Evolutionary conservation across 257 asterid genomes (phyloP).

Genomic region (Anisodus acutangulus): DNA sequence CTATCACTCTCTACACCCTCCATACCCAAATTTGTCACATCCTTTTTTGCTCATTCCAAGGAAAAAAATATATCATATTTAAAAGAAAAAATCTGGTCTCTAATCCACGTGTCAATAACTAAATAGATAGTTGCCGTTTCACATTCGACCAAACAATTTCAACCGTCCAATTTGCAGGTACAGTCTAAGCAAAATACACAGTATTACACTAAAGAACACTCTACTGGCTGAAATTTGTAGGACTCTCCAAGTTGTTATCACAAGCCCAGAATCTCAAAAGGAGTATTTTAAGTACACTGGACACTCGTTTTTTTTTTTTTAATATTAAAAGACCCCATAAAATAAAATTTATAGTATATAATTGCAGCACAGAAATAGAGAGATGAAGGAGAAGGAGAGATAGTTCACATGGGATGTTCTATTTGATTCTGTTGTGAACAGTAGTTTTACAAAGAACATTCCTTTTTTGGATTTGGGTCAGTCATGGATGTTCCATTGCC

Average conservation of each 20-base stretch:
- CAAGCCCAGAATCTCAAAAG: constrained; percentile 33
- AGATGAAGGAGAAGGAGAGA: constrained; percentile 20
- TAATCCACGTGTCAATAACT: constrained; percentile 23
- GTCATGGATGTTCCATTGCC: constrained; percentile 75
- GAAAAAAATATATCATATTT: background rate
- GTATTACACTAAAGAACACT: background rate
- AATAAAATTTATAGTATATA: background rate
- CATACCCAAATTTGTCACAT: background rate
- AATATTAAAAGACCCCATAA: background rate
- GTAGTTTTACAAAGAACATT: background rate
- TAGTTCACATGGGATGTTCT: constrained; percentile 32
- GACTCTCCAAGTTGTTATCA: constrained; percentile 27
- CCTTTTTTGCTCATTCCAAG: background rate
- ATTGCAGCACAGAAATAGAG: constrained; percentile 21
- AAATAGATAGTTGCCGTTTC: background rate
- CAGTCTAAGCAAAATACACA: background rate
- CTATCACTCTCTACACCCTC: background rate
- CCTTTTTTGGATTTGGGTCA: background rate
- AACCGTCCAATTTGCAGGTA: constrained; percentile 26
- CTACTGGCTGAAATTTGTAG: constrained; percentile 44
- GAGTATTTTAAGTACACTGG: constrained; percentile 11
- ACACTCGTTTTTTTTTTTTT: background rate
- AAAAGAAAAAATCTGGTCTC: background rate
- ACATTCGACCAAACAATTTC: background rate
- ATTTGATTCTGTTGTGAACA: constrained; percentile 34